Evolutionary conservation across 2,329 filamentous ascomycete genomes (phyloP).

Genomic region (Blastomyces gilchristii): DNA sequence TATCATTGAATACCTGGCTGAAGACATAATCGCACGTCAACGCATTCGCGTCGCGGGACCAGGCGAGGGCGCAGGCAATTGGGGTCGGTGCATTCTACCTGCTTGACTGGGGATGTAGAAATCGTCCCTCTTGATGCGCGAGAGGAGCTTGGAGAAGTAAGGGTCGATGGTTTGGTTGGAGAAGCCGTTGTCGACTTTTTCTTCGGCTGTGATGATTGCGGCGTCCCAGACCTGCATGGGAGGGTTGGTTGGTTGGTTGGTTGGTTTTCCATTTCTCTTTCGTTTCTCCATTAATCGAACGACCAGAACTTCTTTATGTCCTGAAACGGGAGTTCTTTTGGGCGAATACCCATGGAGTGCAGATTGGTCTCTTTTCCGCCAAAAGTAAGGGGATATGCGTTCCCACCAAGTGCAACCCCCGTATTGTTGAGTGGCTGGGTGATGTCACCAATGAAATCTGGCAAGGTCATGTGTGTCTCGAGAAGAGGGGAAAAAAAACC

Average conservation of each 20-base stretch:
- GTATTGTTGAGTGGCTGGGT: conserved; percentile 35
- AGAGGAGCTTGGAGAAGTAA: conserved; percentile 7
- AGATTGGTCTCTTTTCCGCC: conserved; percentile 9
- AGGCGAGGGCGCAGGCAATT: conserved; percentile 7
- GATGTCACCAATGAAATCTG: conserved; percentile 33
- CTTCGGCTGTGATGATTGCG: conserved; percentile 4
- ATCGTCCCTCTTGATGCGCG: conserved; percentile 4
- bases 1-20: conserved; percentile 8
- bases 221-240: conserved; percentile 9
- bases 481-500: too few relatives aligned
- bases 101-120: conserved; percentile 7
- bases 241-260: background rate
- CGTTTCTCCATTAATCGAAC: background rate
- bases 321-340: background rate
- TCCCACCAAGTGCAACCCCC: conserved; percentile 30
- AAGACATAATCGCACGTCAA: conserved; percentile 10
- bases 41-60: conserved; percentile 8
- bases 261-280: background rate
- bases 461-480: background rate
- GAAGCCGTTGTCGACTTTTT: conserved; percentile 4
- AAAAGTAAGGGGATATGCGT: conserved; percentile 24
- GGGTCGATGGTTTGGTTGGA: conserved; percentile 10
- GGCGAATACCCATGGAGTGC: conserved; percentile 5
- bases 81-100: conserved; percentile 7
- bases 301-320: background rate